These are phyloP conservation scores for Saccharomycopsis capsularis DNA, from an alignment of 805 yeast species.

Conservation along the genomic window DNA sequence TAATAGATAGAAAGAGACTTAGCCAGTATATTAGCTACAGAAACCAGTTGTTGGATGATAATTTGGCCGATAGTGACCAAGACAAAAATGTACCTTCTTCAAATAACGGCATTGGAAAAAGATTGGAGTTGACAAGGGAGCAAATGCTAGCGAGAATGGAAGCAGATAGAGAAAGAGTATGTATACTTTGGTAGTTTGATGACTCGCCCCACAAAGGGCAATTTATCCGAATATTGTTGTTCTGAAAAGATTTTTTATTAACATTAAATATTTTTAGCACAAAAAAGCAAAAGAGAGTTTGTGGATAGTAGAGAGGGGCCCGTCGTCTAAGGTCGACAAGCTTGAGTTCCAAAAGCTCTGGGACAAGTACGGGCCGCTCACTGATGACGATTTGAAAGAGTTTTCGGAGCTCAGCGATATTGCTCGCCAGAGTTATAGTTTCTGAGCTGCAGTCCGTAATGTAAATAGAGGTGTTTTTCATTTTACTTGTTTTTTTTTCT, in stretches of 20 bases:
- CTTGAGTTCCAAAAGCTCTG: slow-evolving; percentile 45
- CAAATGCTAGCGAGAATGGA: slow-evolving; percentile 78
- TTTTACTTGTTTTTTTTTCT: too few species aligned
- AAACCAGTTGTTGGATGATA: not conserved
- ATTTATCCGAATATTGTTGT: too few species aligned
- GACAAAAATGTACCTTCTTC: not conserved
- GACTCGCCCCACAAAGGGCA: too few species aligned
- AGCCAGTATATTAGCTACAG: slow-evolving; percentile 34
- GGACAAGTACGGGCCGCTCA: slow-evolving; percentile 31
- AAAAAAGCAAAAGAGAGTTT: slow-evolving; percentile 74
- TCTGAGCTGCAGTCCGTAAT: too few species aligned
- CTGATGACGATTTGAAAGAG: slow-evolving; percentile 42
- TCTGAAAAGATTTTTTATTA: too few species aligned
- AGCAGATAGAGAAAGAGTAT: slow-evolving; percentile 73
- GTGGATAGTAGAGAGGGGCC: slow-evolving; percentile 60
- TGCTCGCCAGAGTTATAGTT: slow-evolving; percentile 44
- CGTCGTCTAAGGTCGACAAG: slow-evolving; percentile 32
- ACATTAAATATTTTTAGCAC: too few species aligned
- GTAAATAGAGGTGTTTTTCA: not conserved
- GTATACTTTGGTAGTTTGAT: slow-evolving; percentile 2
- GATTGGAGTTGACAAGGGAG: slow-evolving; percentile 30
- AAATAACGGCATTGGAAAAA: slow-evolving; percentile 11
- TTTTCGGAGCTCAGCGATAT: slow-evolving; percentile 49
- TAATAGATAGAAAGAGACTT: slow-evolving; percentile 40
- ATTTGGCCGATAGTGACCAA: not conserved